Base-by-base conservation (phyloP, 345 rosid species). In the Citrus reticulata region DNA sequence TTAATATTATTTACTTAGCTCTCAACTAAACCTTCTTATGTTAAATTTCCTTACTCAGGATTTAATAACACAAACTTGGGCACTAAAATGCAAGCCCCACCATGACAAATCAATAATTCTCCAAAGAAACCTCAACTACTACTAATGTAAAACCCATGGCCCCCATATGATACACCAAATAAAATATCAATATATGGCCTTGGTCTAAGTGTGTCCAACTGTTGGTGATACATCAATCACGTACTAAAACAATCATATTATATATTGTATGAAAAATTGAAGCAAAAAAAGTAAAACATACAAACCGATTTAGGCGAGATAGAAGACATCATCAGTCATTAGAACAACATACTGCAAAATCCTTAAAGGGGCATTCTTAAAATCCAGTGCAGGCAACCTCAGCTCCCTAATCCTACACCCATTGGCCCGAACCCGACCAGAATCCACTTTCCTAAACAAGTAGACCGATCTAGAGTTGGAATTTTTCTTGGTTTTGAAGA, bases 271-370 rank as follows among this genome's bases (percentile, higher is more conserved):
- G 6, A 54, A 54, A 40, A 40, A 74, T 17, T 4, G 9, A 7
- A 11, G 4, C 7, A 11, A 32, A 13, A 37, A 58, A 17, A 65
- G n/a, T 8, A 37, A 39, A 22, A 8, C 25, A 54, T 78, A 77
- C 78, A 37, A 51, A 77, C 78, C 58, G 65, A 40, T 73, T 82
- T 79, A 91, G 0, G 90, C 87, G 54, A 90, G 86, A 81, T 83
- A 90, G 88, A 92, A 92, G 80, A 90, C 83, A 76, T 83, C 86
- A 80, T 85, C 90, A 11, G 86, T 89, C 84, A 87, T 84, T 63
- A 92, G 79, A 77, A 89, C 83, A 69, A 90, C 75, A 75, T 92
- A 92, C 78, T 92, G 95, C 86, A 92, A 81, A 81, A 92, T 92
- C 86, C 91, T 88, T 80, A 88, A 80, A 34, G 95, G 93, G 0